Evolutionary conservation across 78 protist species (phyloP).

Genomic region (Dictyostelium brefeldianum): DNA sequence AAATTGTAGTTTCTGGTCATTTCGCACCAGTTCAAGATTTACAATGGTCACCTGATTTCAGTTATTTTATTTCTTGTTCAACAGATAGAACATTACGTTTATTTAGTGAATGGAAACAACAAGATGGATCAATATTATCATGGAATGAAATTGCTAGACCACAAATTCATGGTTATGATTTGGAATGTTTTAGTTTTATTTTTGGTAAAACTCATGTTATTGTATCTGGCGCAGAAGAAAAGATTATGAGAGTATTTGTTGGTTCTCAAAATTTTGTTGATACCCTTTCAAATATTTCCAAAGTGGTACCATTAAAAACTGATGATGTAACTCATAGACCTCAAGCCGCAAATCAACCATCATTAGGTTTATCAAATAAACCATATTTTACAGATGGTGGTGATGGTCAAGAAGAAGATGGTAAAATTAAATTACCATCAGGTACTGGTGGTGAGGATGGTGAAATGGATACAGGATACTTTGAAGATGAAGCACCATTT

Average conservation of each 20-base stretch:
- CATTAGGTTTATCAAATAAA: conserved; percentile 84
- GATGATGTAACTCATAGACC: conserved; percentile 63
- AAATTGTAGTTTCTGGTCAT: conserved; percentile 68
- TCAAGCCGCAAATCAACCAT: conserved; percentile 81
- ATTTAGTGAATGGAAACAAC: conserved; percentile 53
- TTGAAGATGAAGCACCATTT: conserved; percentile 57
- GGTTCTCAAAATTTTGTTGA: conserved; percentile 84
- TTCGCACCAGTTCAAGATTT: conserved; percentile 83
- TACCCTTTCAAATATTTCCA: conserved; percentile 55
- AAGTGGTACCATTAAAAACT: not conserved
- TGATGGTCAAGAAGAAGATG: conserved; percentile 2
- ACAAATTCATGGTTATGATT: conserved; percentile 84
- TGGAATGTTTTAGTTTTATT: conserved; percentile 75
- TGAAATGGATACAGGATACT: conserved; percentile 29
- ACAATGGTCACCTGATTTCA: conserved; percentile 49
- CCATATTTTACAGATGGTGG: conserved; percentile 68
- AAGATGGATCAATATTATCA: not conserved
- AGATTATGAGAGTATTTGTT: conserved; percentile 80
- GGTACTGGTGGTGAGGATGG: conserved; percentile 40
- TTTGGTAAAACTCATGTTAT: conserved; percentile 46
- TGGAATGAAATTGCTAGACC: conserved; percentile 84
- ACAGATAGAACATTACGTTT: conserved; percentile 67
- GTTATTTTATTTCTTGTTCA: conserved; percentile 43
- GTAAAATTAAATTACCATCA: not conserved
- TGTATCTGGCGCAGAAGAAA: conserved; percentile 83